Evolutionary conservation across 148 eudicot species (phyloP), one percentile per base, ranked within the genome.

Genomic region (Cornus suecica): DNA sequence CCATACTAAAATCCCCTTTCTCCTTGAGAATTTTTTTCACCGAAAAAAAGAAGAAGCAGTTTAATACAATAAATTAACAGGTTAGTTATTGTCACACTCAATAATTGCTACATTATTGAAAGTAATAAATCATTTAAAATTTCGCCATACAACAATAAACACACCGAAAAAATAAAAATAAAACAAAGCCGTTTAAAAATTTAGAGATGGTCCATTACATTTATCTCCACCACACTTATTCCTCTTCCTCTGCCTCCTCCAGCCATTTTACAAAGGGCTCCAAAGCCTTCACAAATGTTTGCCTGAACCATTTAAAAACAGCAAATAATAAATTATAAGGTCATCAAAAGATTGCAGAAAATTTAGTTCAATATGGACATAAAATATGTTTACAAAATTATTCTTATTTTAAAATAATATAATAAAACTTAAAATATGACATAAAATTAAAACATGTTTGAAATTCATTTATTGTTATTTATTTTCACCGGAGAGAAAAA

Each of bases 191-290:
- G 29, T 2, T 15, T 66, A 66, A 29, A 37, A 37, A 37, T 37
- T 37, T 48, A 1, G 54, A 48, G 15, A 48, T 48, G 20, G 54
- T 48, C 76, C 41, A 31, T 14, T 20, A 45, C 25, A 26, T 25
- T n/a, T 32, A 64, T 37, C 34, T 67, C 77, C 28, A 66, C 9
- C 66, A 20, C 62, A 45, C 69, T 85, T 75, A 86, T 11, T 91
- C 93, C 84, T 91, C 97, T 78, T 91, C 97, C 78, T 91, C 93
- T 27, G 97, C 97, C 87, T 91, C 97, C 75, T 89, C 97, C 68
- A 89, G 85, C 97, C 97, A 91, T 78, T 88, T 91, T 71, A 89
- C 97, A 76, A 91, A 91, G 11, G 97, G 93, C 87, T 89, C 97
- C 65, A 91, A 81, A 0, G 92, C 83, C 83, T 91, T 91, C 75